Conservation (phyloP, 1,139 yeast genomes). For the Nakaseomyces sp. region DNA sequence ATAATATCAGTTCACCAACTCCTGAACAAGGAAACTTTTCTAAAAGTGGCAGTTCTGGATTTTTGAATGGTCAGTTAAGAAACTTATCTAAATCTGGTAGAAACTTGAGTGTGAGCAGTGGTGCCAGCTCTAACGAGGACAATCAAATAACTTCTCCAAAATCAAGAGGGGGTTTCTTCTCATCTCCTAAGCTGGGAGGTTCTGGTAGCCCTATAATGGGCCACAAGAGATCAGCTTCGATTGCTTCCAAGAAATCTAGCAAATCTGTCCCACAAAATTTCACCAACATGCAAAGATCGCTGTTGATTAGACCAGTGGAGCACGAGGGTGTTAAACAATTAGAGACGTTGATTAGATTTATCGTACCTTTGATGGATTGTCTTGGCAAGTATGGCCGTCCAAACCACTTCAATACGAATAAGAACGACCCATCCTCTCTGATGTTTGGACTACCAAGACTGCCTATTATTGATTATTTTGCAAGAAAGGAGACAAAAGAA, state of each 20-base stretch:
- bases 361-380: constrained; percentile 26
- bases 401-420: constrained; percentile 19
- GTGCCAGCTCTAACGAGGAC: constrained; percentile 4
- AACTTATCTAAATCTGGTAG: constrained; percentile 1
- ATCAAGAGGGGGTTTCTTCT: constrained; percentile 4
- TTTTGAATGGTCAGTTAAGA: background rate
- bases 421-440: constrained; percentile 20
- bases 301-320: constrained; percentile 27
- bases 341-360: constrained; percentile 24
- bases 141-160: constrained; percentile 6
- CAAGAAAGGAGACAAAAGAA: constrained; percentile 15
- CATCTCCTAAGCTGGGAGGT: constrained; percentile 7
- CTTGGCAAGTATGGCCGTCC: constrained; percentile 28
- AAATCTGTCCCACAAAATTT: constrained; percentile 8
- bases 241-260: constrained; percentile 10
- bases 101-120: constrained; percentile 5
- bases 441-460: constrained; percentile 27
- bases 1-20: background rate
- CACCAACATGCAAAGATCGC: constrained; percentile 14
- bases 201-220: constrained; percentile 2
- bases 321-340: constrained; percentile 26
- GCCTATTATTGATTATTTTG: constrained; percentile 23
- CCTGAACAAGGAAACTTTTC: background rate
- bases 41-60: constrained; percentile 4
- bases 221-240: constrained; percentile 5